Percentiles rank a stretch among this genome's conserved stretches.
Conservation (phyloP, 352 stramenopile species). For the Thraustotheca clavata region DNA sequence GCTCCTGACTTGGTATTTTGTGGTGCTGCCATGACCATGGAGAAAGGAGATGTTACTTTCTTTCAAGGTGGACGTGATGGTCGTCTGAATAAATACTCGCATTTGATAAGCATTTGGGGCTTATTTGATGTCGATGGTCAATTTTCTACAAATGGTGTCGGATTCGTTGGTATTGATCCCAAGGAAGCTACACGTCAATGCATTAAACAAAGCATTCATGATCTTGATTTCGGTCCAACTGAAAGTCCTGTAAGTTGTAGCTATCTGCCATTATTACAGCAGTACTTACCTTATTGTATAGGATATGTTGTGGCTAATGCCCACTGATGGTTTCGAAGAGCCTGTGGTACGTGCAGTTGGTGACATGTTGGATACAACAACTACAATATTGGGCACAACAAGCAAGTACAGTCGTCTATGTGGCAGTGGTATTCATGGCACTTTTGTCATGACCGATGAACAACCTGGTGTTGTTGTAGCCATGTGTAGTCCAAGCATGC, state of each 20-base stretch:
- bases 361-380: constrained; percentile 63
- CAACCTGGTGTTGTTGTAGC: constrained; percentile 56
- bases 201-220: constrained; percentile 50
- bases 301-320: constrained; percentile 71
- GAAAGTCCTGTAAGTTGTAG: constrained; percentile 34
- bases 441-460: constrained; percentile 8
- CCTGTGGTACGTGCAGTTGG: constrained; percentile 53
- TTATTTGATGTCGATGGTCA: constrained; percentile 77
- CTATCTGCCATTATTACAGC: background rate
- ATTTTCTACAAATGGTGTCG: constrained; percentile 65
- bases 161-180: constrained; percentile 45
- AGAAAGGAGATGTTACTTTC: constrained; percentile 26
- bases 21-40: constrained; percentile 59
- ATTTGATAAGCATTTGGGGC: constrained; percentile 60
- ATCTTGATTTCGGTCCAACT: constrained; percentile 63
- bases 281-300: background rate
- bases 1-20: constrained; percentile 76
- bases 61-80: constrained; percentile 30
- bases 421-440: background rate
- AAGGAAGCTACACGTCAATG: constrained; percentile 56
- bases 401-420: constrained; percentile 9
- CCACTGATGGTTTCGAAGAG: constrained; percentile 52
- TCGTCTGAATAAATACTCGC: constrained; percentile 23
- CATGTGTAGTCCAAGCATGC: constrained; percentile 69
- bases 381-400: constrained; percentile 51